Percentiles rank a stretch among this genome's conserved stretches.
These are phyloP conservation scores for Cercospora canescens DNA, from an alignment of 2,329 filamentous ascomycete genomes.

Conservation along the genomic window DNA sequence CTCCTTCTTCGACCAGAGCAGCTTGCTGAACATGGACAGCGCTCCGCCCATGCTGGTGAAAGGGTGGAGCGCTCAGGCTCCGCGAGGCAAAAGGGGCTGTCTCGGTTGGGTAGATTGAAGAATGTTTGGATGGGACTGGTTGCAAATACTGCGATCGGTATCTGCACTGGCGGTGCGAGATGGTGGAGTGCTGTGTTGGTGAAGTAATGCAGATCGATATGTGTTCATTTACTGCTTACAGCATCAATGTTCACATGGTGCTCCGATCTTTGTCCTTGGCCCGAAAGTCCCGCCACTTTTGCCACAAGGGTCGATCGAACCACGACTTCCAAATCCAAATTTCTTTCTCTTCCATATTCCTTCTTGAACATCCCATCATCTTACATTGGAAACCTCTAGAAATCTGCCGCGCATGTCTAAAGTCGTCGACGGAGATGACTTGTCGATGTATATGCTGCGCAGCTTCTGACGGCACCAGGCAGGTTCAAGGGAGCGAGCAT, in stretches of 20 bases:
- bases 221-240: constrained; percentile 9
- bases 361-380: background rate
- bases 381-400: background rate
- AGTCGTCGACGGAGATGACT: background rate
- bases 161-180: background rate
- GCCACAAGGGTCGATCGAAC: background rate
- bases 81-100: background rate
- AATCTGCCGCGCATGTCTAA: background rate
- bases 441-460: no score
- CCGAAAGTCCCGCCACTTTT: background rate
- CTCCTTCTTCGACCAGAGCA: constrained; percentile 94
- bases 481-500: no score
- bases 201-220: constrained; percentile 3
- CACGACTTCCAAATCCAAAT: constrained; percentile 1
- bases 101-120: background rate
- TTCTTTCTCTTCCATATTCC: constrained; percentile 1
- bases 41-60: constrained; percentile 54
- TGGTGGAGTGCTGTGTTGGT: background rate
- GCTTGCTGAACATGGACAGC: constrained; percentile 62
- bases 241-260: constrained; percentile 4
- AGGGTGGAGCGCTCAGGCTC: constrained; percentile 15
- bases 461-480: background rate
- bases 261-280: constrained; percentile 3
- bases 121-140: background rate
- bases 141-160: background rate